Conservation (phyloP, 2,329 filamentous ascomycete species). For the Xylaria sp. region DNA sequence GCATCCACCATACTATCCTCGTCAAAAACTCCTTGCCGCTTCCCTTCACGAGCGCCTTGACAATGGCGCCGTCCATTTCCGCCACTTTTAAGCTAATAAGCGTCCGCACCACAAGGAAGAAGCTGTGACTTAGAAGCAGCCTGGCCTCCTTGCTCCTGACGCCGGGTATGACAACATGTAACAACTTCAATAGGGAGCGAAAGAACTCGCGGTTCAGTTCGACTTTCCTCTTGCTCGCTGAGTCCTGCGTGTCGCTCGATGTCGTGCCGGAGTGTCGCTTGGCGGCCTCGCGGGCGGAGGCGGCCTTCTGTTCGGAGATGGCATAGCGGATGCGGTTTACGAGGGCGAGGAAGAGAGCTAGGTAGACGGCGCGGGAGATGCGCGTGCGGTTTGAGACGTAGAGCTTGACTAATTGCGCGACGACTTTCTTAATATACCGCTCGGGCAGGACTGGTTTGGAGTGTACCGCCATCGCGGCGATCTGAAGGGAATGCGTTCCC, state of each 20-base stretch:
- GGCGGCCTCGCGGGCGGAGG: conserved; percentile 74
- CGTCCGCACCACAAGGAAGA: conserved; percentile 91
- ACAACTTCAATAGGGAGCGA: conserved; percentile 77
- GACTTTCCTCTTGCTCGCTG: conserved; percentile 71
- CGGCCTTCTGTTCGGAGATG: conserved; percentile 91
- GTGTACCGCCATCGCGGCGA: conserved; percentile 72
- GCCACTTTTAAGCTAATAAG: conserved; percentile 96
- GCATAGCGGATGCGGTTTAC: conserved; percentile 90
- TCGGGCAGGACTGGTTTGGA: conserved; percentile 76
- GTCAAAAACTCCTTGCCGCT: conserved; percentile 90
- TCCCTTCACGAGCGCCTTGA: conserved; percentile 91
- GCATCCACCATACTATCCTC: conserved; percentile 97
- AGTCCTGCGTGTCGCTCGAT: conserved; percentile 53
- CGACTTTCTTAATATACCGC: conserved; percentile 71
- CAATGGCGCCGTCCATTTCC: conserved; percentile 92
- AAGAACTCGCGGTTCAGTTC: conserved; percentile 89
- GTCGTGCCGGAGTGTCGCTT: conserved; percentile 64
- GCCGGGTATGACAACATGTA: conserved; percentile 90
- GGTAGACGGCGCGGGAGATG: conserved; percentile 85
- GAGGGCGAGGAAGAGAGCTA: conserved; percentile 82
- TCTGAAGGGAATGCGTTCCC: conserved; percentile 33
- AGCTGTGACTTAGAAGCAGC: conserved; percentile 87
- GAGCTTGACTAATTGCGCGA: conserved; percentile 74
- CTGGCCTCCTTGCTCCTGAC: conserved; percentile 90
- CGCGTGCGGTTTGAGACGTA: conserved; percentile 84